phyloP scores from a whole-genome alignment of 768 basidiomycete species.

The Fomitopsis serialis region DNA sequence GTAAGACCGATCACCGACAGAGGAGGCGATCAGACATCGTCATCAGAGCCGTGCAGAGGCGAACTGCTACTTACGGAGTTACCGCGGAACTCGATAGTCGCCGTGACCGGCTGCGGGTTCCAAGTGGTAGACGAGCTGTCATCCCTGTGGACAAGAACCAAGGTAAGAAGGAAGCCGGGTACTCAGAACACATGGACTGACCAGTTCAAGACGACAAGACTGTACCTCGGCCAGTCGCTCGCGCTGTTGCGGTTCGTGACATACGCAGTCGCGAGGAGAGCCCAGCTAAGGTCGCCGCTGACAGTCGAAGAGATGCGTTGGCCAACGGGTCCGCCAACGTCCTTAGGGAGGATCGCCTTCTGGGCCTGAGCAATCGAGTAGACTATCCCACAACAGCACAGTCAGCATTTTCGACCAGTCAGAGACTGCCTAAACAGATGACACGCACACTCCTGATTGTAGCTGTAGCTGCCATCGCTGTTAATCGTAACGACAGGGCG shows the following conservation, averaged over 20 bases:
- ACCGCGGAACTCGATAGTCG: conserved; percentile 64
- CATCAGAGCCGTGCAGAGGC: neutral
- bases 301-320: conserved; percentile 63
- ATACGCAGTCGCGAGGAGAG: conserved; percentile 59
- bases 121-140: conserved; percentile 44
- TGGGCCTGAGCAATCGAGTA: conserved; percentile 72
- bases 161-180: neutral
- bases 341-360: conserved; percentile 67
- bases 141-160: conserved; percentile 27
- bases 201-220: conserved; percentile 72
- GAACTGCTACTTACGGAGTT: conserved; percentile 37
- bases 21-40: neutral
- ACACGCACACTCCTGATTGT: conserved; percentile 68
- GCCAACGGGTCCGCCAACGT: conserved; percentile 61
- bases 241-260: conserved; percentile 47
- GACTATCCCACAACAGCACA: conserved; percentile 31
- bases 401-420: neutral
- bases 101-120: conserved; percentile 47
- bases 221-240: conserved; percentile 59
- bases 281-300: conserved; percentile 50
- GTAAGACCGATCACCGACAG: conserved; percentile 2
- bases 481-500: conserved; percentile 65
- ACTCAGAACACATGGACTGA: conserved; percentile 6
- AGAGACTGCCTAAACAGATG: neutral
- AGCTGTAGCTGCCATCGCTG: conserved; percentile 52